These are phyloP conservation scores for Lentinula sp. DNA, from an alignment of 768 basidiomycete species.

Conservation along the genomic window DNA sequence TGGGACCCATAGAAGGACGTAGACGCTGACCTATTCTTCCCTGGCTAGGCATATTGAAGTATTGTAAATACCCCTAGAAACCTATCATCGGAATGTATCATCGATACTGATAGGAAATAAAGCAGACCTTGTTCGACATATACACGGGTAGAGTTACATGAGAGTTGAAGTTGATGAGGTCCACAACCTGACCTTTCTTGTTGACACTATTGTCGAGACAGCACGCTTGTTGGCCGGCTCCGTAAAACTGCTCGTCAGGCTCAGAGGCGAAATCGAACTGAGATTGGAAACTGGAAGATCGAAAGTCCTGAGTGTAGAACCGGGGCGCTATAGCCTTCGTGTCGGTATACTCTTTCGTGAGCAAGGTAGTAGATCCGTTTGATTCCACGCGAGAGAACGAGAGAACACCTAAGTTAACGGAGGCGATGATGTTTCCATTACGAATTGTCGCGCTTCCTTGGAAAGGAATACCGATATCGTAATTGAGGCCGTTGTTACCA, in stretches of 20 bases:
- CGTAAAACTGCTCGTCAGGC: slow-evolving; percentile 29
- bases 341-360: slow-evolving; percentile 24
- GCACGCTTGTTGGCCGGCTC: slow-evolving; percentile 29
- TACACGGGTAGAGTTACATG: slow-evolving; percentile 28
- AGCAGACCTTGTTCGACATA: slow-evolving; percentile 28
- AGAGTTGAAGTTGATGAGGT: slow-evolving; percentile 30
- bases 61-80: slow-evolving; percentile 26
- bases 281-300: slow-evolving; percentile 22
- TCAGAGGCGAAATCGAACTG: slow-evolving; percentile 24
- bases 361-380: slow-evolving; percentile 20
- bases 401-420: slow-evolving; percentile 17
- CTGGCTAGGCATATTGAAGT: slow-evolving; percentile 30
- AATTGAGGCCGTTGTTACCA: slow-evolving; percentile 20
- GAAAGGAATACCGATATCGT: slow-evolving; percentile 22
- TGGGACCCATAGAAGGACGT: neutral
- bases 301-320: slow-evolving; percentile 26
- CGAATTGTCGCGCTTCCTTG: slow-evolving; percentile 22
- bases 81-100: neutral
- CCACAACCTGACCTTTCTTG: slow-evolving; percentile 32
- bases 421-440: slow-evolving; percentile 25
- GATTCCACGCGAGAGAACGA: slow-evolving; percentile 24
- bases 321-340: slow-evolving; percentile 22
- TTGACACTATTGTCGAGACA: slow-evolving; percentile 29
- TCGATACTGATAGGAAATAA: neutral
- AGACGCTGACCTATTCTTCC: slow-evolving; percentile 22